Evolutionary conservation across 2,329 filamentous ascomycete genomes (phyloP), one percentile per base, ranked within the genome.

Genomic region (Alternaria brassicicola): DNA sequence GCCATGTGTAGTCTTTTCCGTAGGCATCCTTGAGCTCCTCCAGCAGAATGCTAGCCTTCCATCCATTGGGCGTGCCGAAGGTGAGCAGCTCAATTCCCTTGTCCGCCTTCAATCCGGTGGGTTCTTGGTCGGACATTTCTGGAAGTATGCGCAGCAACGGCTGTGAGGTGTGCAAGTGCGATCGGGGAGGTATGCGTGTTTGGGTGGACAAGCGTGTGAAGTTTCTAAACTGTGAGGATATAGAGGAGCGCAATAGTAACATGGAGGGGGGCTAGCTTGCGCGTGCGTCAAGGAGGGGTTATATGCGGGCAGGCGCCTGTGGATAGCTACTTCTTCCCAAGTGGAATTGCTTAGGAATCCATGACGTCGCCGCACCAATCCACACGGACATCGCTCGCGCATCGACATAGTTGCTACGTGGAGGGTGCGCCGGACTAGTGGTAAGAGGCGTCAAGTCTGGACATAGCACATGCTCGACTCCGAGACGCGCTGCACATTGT

Each of bases 11-110:
- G 13, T 85, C 79, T 56, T 64, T 73, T 51, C 85, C 86, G 61
- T 90, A 89, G 12, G 84, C 84, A n/a, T 83, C 86, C 66, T 86
- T 87, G 48, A 89, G 78, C 76, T 90, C 88, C 70, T 90, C 88
- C 36, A 89, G 82, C 19, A 89, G 68, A 62, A 89, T 85, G 56
- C 81, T 84, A 30, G 79, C 81, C 70, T 89, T 89, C 76, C 80
- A 78, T 68, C 78, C 79, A 67, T 81, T 81, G 30, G 79, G 79
- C 6, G 79, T 81, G 41, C 80, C 79, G 62, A 80, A 84, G 0
- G 86, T 89, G 30, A 89, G 78, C 59, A 89, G 82, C 78, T 89
- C 87, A 59, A 89, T 86, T 75, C 87, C 87, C 50, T 84, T 85
- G 63, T 81, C 85, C 66, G 86, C 86, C 64, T 86, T 84, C 58